Evolutionary conservation across 108 stramenopile genomes (phyloP), one percentile per base, ranked within the genome.

Genomic region (Conticribra guillardii): DNA sequence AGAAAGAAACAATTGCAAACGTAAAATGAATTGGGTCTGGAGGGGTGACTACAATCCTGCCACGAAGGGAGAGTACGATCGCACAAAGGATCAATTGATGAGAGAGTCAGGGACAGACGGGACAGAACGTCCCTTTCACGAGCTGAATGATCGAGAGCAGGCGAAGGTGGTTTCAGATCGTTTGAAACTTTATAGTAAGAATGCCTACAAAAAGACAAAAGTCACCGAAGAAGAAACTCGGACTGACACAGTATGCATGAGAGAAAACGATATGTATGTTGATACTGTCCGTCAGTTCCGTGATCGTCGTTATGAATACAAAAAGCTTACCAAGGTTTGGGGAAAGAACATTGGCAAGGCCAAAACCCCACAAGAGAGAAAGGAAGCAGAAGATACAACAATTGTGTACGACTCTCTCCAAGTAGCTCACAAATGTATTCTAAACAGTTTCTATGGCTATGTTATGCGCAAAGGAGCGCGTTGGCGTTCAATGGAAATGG

Each of bases 401-500:
- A 60, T 97, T 33, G 93, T 98, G 1, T 99, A 97, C 70, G 99
- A 99, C 64, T 98, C 97, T 19, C 83, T 99, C 4, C 99, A 99
- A 85, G 95, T 99, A 31, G 99, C 99, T 11, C 99, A 99, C 85
- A 99, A 99, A 80, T 99, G 99, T 81, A 99, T 99, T 66, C 85
- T 99, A 9, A 96, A 96, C 74, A 77, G 78, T 41, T 96, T 97
- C 78, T 99, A 99, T 77, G 99, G 99, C 22, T 99, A 99, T 70
- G 99, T 99, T 28, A 99, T 99, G 99, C 86, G 99, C 29, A 98
- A 98, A 73, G 99, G 99, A 41, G 98, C 99, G 5, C 81, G 99
- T n/a, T 99, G 99, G 99, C 86, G 98, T 28, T 96, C 95, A 3
- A 99, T 99, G 99, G 93, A 96, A 64, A 99, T 99, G 99, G 99